A percentile compares a stretch with the other conserved stretches of the same genome.
Conservation (phyloP, 768 basidiomycete species). For the Chlorophyllum brunneum region DNA sequence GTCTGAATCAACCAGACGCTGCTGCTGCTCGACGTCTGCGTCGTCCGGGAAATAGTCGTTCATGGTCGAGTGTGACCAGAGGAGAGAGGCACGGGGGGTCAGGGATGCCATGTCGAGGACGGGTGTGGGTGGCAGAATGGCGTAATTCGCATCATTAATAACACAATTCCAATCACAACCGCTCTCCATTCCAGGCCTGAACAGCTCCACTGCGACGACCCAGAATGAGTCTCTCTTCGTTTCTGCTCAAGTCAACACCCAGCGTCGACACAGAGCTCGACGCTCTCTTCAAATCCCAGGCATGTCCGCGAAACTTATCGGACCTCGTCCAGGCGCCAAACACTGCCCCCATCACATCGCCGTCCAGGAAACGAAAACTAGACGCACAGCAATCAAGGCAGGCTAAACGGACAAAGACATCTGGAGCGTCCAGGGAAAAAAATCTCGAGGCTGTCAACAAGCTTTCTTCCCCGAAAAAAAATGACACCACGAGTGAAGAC, state of each 20-base stretch:
- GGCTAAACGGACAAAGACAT: constrained; percentile 23
- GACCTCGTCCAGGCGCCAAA: constrained; percentile 22
- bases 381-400: constrained; percentile 15
- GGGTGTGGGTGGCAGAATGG: not conserved
- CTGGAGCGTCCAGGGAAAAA: constrained; percentile 1
- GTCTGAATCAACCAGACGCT: constrained; percentile 25
- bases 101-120: constrained; percentile 14
- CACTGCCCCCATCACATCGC: not conserved
- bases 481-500: constrained; percentile 6
- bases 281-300: constrained; percentile 54
- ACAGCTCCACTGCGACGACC: not conserved
- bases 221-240: constrained; percentile 48
- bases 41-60: constrained; percentile 36
- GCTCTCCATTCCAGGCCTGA: not conserved
- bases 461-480: constrained; percentile 9
- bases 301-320: constrained; percentile 30
- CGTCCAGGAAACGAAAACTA: constrained; percentile 30
- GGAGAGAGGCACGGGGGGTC: constrained; percentile 10
- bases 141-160: constrained; percentile 1
- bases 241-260: constrained; percentile 41
- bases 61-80: constrained; percentile 22
- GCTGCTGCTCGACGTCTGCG: constrained; percentile 32
- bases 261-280: constrained; percentile 59
- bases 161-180: not conserved
- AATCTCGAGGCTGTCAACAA: constrained; percentile 7